Conservation (phyloP, 2,329 filamentous ascomycete genomes). For the Cryphonectria radicalis region DNA sequence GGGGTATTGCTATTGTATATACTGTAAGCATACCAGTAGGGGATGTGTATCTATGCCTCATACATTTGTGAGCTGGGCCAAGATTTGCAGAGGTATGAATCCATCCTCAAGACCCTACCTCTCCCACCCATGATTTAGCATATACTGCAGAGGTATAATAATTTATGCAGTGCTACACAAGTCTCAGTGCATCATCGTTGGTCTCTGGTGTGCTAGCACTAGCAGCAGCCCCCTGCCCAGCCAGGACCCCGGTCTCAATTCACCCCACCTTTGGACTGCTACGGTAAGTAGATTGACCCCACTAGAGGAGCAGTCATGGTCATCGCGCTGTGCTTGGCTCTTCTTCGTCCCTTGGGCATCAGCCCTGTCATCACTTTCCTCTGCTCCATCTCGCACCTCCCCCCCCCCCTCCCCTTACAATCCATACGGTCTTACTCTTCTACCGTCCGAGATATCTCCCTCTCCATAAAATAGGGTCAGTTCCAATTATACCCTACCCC, state of each 20-base stretch:
- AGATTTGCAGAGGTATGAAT: too few relatives aligned
- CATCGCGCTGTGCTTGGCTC: constrained; percentile 13
- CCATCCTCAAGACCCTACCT: too few relatives aligned
- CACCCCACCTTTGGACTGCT: constrained; percentile 8
- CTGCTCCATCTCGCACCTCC: constrained; percentile 3
- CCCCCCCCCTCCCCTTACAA: not conserved
- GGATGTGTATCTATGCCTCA: not conserved
- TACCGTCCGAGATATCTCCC: not conserved
- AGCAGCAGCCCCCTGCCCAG: not conserved
- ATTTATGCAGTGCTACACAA: not conserved
- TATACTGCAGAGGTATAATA: not conserved
- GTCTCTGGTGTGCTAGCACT: not conserved
- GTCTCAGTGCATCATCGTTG: not conserved
- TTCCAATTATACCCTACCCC: not conserved
- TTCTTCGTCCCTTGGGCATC: not conserved
- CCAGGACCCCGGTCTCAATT: not conserved
- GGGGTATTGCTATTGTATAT: not conserved
- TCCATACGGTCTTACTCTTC: not conserved
- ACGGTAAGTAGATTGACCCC: not conserved
- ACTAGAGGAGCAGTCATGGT: not conserved
- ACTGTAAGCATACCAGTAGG: not conserved
- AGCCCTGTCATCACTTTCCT: constrained; percentile 20
- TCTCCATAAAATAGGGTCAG: not conserved
- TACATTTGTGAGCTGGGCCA: not conserved
- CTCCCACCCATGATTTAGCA: not conserved